Base-by-base conservation (phyloP, 768 basidiomycete species). In the Termitomyces sp. region DNA sequence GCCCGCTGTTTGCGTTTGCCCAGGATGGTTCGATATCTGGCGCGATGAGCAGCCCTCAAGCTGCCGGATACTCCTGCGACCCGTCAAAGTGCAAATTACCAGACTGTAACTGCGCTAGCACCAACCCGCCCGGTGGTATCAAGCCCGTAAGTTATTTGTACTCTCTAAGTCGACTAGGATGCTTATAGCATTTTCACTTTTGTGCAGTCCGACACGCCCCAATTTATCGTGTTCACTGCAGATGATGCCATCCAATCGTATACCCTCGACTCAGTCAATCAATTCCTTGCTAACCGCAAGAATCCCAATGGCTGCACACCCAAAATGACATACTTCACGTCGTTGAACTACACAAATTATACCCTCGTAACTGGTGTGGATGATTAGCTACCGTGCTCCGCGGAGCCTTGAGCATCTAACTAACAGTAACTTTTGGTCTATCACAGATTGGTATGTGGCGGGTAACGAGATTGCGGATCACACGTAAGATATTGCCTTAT, bases 401-500 rank as follows among this genome's bases (percentile, higher is more conserved):
- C 45, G 29, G 51, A 47, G n/a, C 5, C 4, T 37, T 14, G 32
- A 57, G 20, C 46, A 15, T 47, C 7, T 4, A 56, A 11, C 43
- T 57, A 11, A 55, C 29, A 7, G 20, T 32, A 29, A 38, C 53
- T 57, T 49, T 46, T 60, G 53, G 46, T 59, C 49, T 15, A 31
- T 56, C 63, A 20, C 77, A 76, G 88, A 91, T 71, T 91, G 87
- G 88, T 92, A 76, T 70, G 89, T 91, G 36, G 87, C 86, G 4
- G 91, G 91, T 25, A 92, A 92, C 70, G 91, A 93, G 70, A 91
- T 93, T 65, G 88, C 87, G 36, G 88, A 89, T 73, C 86, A 88
- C 69, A 87, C 88, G 84, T 87, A 72, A 67, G 84, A 77, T 31
- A 57, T 45, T 1, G 54, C 17, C 31, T 45, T 45, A 43, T 45